Evolutionary conservation across 2,329 filamentous ascomycete genomes (phyloP).

Genomic region (Teratosphaeriaceae sp.): DNA sequence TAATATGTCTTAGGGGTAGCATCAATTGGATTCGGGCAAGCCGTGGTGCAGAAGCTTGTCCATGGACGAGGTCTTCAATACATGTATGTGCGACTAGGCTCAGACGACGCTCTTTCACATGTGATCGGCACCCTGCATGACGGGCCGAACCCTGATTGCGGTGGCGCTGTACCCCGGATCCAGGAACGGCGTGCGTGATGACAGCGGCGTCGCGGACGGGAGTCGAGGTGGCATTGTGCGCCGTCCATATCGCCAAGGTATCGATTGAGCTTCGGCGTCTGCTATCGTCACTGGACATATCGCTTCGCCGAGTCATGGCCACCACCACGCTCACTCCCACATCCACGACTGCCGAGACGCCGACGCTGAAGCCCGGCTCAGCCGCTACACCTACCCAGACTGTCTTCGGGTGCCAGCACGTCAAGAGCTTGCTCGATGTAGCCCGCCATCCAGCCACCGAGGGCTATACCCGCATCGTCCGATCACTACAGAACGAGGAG

Average conservation of each 20-base stretch:
- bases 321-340: constrained; percentile 35
- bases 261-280: too few species aligned
- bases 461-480: constrained; percentile 65
- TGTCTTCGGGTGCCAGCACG: constrained; percentile 51
- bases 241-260: too few species aligned
- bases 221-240: not conserved
- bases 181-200: not conserved
- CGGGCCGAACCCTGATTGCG: not conserved
- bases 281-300: too few species aligned
- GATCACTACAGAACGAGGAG: constrained; percentile 64
- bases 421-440: constrained; percentile 61
- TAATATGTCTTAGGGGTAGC: too few species aligned
- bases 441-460: constrained; percentile 62
- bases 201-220: not conserved
- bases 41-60: too few species aligned
- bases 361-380: constrained; percentile 34
- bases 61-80: too few species aligned
- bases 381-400: constrained; percentile 31
- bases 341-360: constrained; percentile 33
- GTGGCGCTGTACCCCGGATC: not conserved
- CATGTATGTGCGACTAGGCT: too few species aligned
- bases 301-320: constrained; percentile 11
- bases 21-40: not conserved
- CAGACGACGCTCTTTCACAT: not conserved
- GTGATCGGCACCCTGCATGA: not conserved